phyloP scores from a whole-genome alignment of 768 basidiomycete species.

The Collybia sordida region DNA sequence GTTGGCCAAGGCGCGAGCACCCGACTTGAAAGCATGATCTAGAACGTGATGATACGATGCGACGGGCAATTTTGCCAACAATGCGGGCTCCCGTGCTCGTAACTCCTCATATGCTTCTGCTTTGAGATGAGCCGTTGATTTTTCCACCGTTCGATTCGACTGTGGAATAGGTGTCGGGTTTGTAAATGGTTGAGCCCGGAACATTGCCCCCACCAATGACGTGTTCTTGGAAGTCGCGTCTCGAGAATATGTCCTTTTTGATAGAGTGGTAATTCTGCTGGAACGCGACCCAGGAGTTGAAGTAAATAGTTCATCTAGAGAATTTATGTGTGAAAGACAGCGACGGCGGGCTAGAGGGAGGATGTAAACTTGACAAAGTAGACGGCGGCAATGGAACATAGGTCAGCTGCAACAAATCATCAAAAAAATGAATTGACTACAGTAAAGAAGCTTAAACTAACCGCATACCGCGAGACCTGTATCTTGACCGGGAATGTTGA shows the following conservation, averaged over 20 bases:
- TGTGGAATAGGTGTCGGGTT: neutral
- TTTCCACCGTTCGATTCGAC: neutral
- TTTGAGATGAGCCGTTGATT: neutral
- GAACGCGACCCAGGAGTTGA: neutral
- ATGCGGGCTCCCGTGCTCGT: conserved; percentile 4
- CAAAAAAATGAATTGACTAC: conserved; percentile 9
- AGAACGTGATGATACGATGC: conserved; percentile 9
- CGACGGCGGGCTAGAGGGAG: conserved; percentile 21
- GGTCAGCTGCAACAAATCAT: conserved; percentile 50
- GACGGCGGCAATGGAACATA: conserved; percentile 75
- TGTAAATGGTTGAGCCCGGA: conserved; percentile 5
- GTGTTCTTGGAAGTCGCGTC: conserved; percentile 6
- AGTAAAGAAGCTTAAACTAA: conserved; percentile 24
- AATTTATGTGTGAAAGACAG: conserved; percentile 13
- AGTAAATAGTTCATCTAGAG: conserved; percentile 20
- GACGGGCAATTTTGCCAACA: conserved; percentile 5
- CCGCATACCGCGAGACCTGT: conserved; percentile 55
- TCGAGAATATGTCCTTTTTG: conserved; percentile 1
- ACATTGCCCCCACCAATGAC: conserved; percentile 1
- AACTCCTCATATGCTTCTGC: conserved; percentile 4
- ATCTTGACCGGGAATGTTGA: conserved; percentile 9
- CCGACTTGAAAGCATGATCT: conserved; percentile 1
- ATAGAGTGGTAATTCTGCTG: neutral
- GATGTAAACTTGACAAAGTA: conserved; percentile 48
- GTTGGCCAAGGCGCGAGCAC: conserved; percentile 10